Conservation (phyloP, 345 rosid genomes). For the Clarkia xantiana region DNA sequence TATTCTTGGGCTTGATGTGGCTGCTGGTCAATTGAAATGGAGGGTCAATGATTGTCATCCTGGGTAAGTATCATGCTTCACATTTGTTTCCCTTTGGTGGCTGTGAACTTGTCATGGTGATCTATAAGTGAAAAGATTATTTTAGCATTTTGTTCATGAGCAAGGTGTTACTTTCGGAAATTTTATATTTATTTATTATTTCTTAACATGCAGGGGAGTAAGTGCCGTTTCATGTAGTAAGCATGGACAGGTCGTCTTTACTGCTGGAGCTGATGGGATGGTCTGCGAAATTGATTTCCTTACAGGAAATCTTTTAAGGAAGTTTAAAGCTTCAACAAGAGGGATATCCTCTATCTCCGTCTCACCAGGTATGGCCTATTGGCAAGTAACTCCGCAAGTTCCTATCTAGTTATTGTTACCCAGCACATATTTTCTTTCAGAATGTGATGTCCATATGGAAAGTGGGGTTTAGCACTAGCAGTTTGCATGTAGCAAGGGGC, state of each 20-base stretch:
- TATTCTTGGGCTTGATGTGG: constrained; percentile 80
- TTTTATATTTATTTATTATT: neutral
- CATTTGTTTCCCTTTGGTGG: neutral
- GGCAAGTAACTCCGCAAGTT: neutral
- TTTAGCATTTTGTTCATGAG: neutral
- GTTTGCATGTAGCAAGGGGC: no score
- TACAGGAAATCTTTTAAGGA: constrained; percentile 48
- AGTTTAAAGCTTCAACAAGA: constrained; percentile 66
- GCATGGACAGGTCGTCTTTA: constrained; percentile 42
- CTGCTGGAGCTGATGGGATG: constrained; percentile 90
- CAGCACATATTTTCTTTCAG: no score
- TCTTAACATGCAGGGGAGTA: constrained; percentile 59
- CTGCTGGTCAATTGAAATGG: constrained; percentile 90
- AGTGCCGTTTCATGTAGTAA: constrained; percentile 61
- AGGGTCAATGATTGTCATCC: constrained; percentile 80
- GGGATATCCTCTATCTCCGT: constrained; percentile 63
- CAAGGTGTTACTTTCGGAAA: no score
- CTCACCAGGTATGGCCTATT: constrained; percentile 47
- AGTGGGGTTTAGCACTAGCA: no score
- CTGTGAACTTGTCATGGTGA: neutral
- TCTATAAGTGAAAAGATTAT: neutral
- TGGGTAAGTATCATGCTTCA: constrained; percentile 40
- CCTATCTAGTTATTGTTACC: no score
- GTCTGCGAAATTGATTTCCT: constrained; percentile 68
- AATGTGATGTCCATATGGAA: no score